These are phyloP conservation scores for Pascua guehoae DNA, from an alignment of 1,284 basidiomycete genomes.

Conservation along the genomic window DNA sequence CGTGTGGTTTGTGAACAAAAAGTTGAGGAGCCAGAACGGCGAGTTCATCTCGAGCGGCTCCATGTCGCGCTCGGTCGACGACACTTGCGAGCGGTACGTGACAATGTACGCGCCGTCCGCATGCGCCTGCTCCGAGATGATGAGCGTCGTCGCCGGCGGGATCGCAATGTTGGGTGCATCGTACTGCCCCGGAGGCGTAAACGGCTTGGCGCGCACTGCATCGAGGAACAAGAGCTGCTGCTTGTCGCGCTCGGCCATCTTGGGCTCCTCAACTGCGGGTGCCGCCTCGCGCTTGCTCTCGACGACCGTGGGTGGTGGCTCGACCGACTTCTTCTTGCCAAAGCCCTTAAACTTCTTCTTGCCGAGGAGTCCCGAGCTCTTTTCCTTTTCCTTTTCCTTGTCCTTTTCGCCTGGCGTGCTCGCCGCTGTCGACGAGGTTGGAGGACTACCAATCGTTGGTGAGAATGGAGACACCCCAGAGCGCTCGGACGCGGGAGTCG, in stretches of 20 bases:
- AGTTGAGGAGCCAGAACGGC: constrained; percentile 87
- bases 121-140: constrained; percentile 77
- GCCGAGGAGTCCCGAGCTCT: not conserved
- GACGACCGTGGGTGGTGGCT: constrained; percentile 38
- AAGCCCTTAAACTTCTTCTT: constrained; percentile 65
- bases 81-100: constrained; percentile 70
- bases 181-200: constrained; percentile 65
- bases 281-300: constrained; percentile 26
- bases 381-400: too few species aligned
- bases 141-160: constrained; percentile 62
- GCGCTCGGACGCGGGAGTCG: too few species aligned
- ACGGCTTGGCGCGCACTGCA: constrained; percentile 61
- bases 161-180: constrained; percentile 71
- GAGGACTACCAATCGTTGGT: not conserved
- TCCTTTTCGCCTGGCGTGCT: not conserved
- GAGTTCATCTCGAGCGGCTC: constrained; percentile 68
- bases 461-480: too few species aligned
- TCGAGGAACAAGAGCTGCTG: constrained; percentile 56
- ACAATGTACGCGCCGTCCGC: constrained; percentile 69
- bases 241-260: constrained; percentile 40
- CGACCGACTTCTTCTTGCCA: constrained; percentile 57
- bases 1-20: constrained; percentile 58
- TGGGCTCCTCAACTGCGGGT: constrained; percentile 13
- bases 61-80: constrained; percentile 62
- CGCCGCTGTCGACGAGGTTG: not conserved